A percentile compares a stretch with the other conserved stretches of the same genome.
phyloP scores from a whole-genome alignment of 495 filamentous ascomycete species.

The Staphylotrichum tortipilum region DNA sequence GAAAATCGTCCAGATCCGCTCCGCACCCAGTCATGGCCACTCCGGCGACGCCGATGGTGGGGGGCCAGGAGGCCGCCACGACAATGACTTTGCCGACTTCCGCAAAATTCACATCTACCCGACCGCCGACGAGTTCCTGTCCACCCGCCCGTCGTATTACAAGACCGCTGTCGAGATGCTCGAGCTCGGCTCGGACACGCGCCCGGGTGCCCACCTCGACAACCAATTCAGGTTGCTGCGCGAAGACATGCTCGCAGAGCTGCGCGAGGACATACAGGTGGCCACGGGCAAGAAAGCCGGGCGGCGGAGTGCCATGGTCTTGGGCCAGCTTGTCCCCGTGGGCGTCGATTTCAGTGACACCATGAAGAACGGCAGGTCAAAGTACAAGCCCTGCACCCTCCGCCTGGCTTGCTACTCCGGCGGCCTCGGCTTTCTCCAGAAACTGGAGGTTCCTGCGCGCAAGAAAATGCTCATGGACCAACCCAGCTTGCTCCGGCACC shows the following conservation, averaged over 20 bases:
- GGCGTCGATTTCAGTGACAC: slow-evolving; percentile 24
- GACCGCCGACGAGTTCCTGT: slow-evolving; percentile 59
- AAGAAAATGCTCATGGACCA: slow-evolving; percentile 43
- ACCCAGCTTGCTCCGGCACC: slow-evolving; percentile 47
- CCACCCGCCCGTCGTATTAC: slow-evolving; percentile 50
- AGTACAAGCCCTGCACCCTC: slow-evolving; percentile 35
- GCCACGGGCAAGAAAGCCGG: slow-evolving; percentile 37
- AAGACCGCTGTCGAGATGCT: slow-evolving; percentile 37
- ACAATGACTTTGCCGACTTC: slow-evolving; percentile 63
- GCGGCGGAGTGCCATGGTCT: slow-evolving; percentile 21
- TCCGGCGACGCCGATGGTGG: no score
- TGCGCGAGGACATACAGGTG: slow-evolving; percentile 52
- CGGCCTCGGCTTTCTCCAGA: slow-evolving; percentile 39
- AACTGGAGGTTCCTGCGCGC: slow-evolving; percentile 21
- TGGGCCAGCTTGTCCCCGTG: slow-evolving; percentile 17
- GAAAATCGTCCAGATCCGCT: slow-evolving; percentile 11
- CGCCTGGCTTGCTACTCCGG: slow-evolving; percentile 37
- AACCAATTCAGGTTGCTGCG: slow-evolving; percentile 72
- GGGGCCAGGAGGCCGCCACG: slow-evolving; percentile 65
- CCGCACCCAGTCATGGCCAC: no score
- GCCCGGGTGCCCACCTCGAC: slow-evolving; percentile 51
- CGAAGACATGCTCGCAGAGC: slow-evolving; percentile 63
- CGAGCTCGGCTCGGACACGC: slow-evolving; percentile 26
- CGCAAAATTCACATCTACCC: slow-evolving; percentile 57
- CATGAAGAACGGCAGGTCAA: slow-evolving; percentile 6